Base-by-base conservation (phyloP, 2,329 filamentous ascomycete species). In the Byssoonygena ceratinophila region DNA sequence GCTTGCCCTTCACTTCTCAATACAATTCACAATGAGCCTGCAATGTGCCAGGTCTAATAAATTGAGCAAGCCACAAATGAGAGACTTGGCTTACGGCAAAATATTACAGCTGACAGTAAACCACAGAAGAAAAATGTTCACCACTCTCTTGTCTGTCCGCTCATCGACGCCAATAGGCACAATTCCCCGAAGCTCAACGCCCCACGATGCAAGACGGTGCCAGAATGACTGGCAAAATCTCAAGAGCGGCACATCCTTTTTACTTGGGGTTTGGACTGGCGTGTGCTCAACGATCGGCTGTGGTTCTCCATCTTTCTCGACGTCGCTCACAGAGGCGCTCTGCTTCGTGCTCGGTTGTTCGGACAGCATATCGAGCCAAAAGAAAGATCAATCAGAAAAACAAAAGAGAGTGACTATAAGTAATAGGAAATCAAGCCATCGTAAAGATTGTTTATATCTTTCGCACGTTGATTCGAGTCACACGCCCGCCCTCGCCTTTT, bases 101-200 rank as follows among this genome's bases (percentile, higher is more conserved):
- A 80, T 69, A 59, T 76, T 80, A 40, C 77, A 68, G 52, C 79
- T 72, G 54, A 78, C 74, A 18, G 76, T 78, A 60, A 81, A 79
- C 71, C 80, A 80, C 39, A 58, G 40, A 32, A 56, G 52, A 60
- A 82, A 82, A 43, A 82, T 69, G 55, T 78, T 77, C 63, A 71
- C 71, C 57, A 77, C 77, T 32, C 71, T 68, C 7, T 69, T 78
- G 55, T 77, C 72, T 1, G 72, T 80, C 39, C 79, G 70, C 55
- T 77, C 68, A 51, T 78, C 74, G 20, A 74, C 55, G 1, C 78
- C 75, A 20, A 83, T 76, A 0, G 80, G 80, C 53, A 71, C 72
- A 59, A 80, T 72, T 3, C 80, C 80, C 55, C 76, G 75, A 55
- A 75, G 71, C 57, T 79, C 76, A 12, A 78, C 66, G 6, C 75